Conservation (phyloP, 2,329 filamentous ascomycete genomes). For the Exophiala spinifera region DNA sequence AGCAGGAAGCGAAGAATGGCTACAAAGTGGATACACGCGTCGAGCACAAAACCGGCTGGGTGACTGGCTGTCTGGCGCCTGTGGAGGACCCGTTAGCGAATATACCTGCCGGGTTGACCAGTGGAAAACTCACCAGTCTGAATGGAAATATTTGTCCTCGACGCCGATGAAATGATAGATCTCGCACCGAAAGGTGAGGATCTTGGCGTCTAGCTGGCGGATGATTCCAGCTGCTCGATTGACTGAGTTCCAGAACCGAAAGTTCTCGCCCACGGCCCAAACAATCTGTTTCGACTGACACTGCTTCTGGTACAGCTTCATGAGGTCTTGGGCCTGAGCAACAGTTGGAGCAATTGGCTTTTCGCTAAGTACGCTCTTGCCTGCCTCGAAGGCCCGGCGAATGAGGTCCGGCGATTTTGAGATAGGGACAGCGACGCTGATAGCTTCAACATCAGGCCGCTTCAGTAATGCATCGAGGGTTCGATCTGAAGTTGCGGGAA, state of each 20-base stretch:
- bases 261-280: slow-evolving; percentile 70
- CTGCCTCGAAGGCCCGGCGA: slow-evolving; percentile 57
- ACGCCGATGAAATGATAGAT: too few species aligned
- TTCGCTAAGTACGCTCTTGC: slow-evolving; percentile 68
- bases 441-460: slow-evolving; percentile 48
- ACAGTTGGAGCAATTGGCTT: slow-evolving; percentile 66
- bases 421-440: slow-evolving; percentile 57
- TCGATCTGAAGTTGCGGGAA: slow-evolving; percentile 38
- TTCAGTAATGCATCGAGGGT: slow-evolving; percentile 52
- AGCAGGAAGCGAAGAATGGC: too few species aligned
- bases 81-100: too few species aligned
- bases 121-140: slow-evolving; percentile 33
- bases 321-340: slow-evolving; percentile 47
- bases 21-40: slow-evolving; percentile 64
- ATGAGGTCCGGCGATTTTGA: slow-evolving; percentile 58
- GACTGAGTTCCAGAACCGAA: too few species aligned
- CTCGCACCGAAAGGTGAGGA: too few species aligned
- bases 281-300: slow-evolving; percentile 39
- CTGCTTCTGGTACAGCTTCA: slow-evolving; percentile 46
- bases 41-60: slow-evolving; percentile 73
- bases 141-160: slow-evolving; percentile 2
- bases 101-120: too few species aligned
- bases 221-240: too few species aligned
- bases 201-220: not conserved
- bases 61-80: slow-evolving; percentile 58